A percentile compares a stretch with the other conserved stretches of the same genome.
phyloP scores from a whole-genome alignment of 805 yeast genomes.

The Saccharomyces jurei region DNA sequence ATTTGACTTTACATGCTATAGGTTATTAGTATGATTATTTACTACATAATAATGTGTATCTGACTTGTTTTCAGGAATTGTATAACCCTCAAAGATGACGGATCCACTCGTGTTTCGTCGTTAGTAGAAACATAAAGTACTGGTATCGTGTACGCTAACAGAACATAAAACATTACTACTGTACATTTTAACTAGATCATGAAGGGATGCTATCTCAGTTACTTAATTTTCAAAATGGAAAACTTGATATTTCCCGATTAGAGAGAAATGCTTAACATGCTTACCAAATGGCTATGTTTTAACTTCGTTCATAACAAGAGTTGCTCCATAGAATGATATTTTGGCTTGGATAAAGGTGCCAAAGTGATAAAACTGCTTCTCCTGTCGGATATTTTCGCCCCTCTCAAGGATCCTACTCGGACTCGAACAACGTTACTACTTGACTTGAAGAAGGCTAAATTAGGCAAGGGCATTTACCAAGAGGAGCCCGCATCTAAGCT shows the following conservation, averaged over 20 bases:
- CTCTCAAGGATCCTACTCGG: background rate
- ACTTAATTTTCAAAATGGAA: background rate
- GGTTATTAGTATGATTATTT: conserved; percentile 2
- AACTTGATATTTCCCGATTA: no score
- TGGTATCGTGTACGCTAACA: background rate
- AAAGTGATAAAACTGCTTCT: background rate
- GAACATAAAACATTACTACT: background rate
- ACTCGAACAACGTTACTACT: background rate
- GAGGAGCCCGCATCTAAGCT: background rate
- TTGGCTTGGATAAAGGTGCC: no score
- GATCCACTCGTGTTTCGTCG: no score
- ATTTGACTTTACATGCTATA: conserved; percentile 38
- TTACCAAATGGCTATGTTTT: background rate
- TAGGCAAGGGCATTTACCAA: background rate
- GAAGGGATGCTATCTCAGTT: background rate
- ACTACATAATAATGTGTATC: background rate
- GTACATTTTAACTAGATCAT: no score
- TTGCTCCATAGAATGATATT: no score
- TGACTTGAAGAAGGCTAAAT: background rate
- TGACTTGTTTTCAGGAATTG: background rate
- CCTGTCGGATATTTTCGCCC: background rate
- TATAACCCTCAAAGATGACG: background rate
- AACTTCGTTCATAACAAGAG: background rate
- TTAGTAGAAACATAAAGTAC: no score
- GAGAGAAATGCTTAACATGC: background rate